Conservation (phyloP, 169 alveolate genomes). For the Condylostoma magnum region DNA sequence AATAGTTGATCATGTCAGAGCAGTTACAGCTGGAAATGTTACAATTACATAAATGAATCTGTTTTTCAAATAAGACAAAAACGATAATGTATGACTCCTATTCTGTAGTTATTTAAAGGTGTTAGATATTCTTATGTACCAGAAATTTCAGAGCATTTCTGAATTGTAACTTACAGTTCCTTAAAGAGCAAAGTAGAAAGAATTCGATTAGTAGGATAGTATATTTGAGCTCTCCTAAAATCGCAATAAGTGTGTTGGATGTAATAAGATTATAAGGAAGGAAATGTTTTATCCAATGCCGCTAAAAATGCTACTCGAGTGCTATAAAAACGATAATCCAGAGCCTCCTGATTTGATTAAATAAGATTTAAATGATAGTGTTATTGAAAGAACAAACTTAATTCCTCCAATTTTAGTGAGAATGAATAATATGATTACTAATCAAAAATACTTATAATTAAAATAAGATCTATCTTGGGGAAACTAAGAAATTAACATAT, state of each 20-base stretch:
- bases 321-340: background rate
- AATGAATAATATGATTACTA: background rate
- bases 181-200: background rate
- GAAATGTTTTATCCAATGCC: background rate
- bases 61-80: conserved; percentile 69
- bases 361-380: background rate
- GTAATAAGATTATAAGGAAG: conserved; percentile 1
- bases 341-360: background rate
- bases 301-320: background rate
- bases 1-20: conserved; percentile 63
- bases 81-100: conserved; percentile 64
- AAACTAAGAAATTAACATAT: conserved; percentile 5
- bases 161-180: conserved; percentile 13
- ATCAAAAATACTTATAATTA: conserved; percentile 12
- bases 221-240: background rate
- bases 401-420: conserved; percentile 6
- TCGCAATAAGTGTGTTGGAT: conserved; percentile 3
- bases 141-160: background rate
- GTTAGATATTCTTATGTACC: background rate
- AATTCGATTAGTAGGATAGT: background rate
- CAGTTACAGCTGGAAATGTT: conserved; percentile 67
- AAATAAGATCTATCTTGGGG: conserved; percentile 8
- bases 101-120: conserved; percentile 62
- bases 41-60: conserved; percentile 66
- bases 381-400: background rate